These are phyloP conservation scores for Phanerodontia chrysosporium DNA, from an alignment of 768 basidiomycete genomes.

Conservation along the genomic window DNA sequence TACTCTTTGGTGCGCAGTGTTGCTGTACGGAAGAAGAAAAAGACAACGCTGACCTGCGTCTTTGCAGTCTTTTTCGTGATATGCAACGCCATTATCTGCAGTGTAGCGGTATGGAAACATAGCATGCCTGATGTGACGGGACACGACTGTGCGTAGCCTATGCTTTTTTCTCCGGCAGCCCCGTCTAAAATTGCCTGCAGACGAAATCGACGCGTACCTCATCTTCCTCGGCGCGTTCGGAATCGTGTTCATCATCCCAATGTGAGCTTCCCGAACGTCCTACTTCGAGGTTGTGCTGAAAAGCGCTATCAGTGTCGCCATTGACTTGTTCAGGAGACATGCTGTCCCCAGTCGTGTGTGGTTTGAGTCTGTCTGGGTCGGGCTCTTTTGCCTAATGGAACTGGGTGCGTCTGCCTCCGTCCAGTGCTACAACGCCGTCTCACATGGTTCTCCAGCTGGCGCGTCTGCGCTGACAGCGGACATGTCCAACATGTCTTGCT, in stretches of 20 bases:
- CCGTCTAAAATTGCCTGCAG: slow-evolving; percentile 21
- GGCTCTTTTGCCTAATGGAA: slow-evolving; percentile 52
- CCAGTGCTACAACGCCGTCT: not conserved
- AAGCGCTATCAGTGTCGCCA: slow-evolving; percentile 39
- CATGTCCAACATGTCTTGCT: slow-evolving; percentile 34
- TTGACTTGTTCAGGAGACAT: slow-evolving; percentile 51
- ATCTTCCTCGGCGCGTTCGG: slow-evolving; percentile 56
- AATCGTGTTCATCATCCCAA: slow-evolving; percentile 51
- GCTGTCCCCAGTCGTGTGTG: slow-evolving; percentile 58
- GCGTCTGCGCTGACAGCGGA: slow-evolving; percentile 46
- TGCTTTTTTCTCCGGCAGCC: not conserved
- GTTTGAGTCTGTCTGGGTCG: slow-evolving; percentile 67
- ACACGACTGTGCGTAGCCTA: slow-evolving; percentile 35
- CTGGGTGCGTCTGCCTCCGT: slow-evolving; percentile 41
- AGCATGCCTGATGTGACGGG: slow-evolving; percentile 38
- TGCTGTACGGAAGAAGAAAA: not conserved
- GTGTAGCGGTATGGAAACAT: slow-evolving; percentile 67
- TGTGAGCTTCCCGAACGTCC: slow-evolving; percentile 39
- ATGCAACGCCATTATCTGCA: slow-evolving; percentile 62
- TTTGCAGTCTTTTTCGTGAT: slow-evolving; percentile 51
- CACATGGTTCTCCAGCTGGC: slow-evolving; percentile 35
- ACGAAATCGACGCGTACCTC: slow-evolving; percentile 53
- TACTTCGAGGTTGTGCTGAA: not conserved
- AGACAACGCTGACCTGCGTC: slow-evolving; percentile 4
- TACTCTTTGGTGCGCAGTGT: slow-evolving; percentile 50